Evolutionary conservation across 495 filamentous ascomycete species (phyloP).

Genomic region (Gamarada debralockiae): DNA sequence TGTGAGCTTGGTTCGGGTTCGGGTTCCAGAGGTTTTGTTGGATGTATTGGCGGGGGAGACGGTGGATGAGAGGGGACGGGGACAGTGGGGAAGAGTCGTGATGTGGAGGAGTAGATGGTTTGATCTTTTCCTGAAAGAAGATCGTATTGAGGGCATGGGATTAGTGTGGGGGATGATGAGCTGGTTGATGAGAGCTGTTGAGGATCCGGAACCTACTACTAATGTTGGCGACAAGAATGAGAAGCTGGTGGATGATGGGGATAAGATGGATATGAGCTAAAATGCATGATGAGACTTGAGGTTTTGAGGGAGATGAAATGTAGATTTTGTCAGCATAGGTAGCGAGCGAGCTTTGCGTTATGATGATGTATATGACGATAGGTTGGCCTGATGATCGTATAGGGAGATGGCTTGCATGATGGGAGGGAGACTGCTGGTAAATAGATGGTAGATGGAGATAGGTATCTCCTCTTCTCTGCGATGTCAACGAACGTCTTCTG

Average conservation of each 20-base stretch:
- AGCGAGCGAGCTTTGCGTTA: too few species aligned
- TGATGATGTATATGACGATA: too few species aligned
- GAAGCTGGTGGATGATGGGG: neutral
- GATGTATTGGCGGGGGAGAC: constrained; percentile 41
- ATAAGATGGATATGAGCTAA: neutral
- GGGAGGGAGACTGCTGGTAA: too few species aligned
- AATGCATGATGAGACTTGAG: neutral
- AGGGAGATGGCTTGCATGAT: too few species aligned
- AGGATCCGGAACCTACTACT: neutral
- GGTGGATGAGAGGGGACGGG: constrained; percentile 6
- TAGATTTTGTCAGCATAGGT: neutral
- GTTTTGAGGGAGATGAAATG: too few species aligned
- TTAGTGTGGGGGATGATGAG: constrained; percentile 74
- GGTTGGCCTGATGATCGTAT: too few species aligned
- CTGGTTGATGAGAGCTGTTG: constrained; percentile 50
- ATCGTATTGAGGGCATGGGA: constrained; percentile 67
- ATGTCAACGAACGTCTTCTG: too few species aligned
- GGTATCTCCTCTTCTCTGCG: too few species aligned
- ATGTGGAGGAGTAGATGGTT: constrained; percentile 74
- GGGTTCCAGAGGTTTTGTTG: constrained; percentile 65
- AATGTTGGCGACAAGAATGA: too few species aligned
- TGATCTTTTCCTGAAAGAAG: constrained; percentile 64
- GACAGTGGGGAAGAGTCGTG: constrained; percentile 49
- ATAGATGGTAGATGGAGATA: too few species aligned
- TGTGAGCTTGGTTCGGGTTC: constrained; percentile 67